Base-by-base conservation (phyloP, 1,284 basidiomycete genomes). In the Hemileccinum hortonii region DNA sequence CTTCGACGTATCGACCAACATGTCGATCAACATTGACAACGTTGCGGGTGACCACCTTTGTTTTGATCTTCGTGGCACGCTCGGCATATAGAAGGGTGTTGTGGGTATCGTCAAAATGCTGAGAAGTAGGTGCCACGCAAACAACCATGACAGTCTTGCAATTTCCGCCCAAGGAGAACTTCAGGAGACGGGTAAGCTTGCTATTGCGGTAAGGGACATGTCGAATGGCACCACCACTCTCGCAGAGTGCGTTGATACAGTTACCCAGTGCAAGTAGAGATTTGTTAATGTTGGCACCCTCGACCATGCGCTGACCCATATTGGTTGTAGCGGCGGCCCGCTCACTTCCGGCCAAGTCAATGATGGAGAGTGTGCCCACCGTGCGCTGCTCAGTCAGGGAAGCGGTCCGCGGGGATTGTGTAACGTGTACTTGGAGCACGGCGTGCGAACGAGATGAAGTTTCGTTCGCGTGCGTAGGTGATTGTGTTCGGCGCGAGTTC, bases 81-180 rank as follows among this genome's bases (percentile, higher is more conserved):
- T 98, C 94, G 15, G 95, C 95, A 70, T 97, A 98, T 51, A 95
- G 78, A 42, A 98, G 86, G 0, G 95, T 97, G 69, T 98, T 98
- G 69, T 96, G 92, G 26, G 95, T 98, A 69, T 98, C 95, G 66
- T 98, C 95, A 66, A 97, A 96, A 71, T 98, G 94, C 30, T 83
- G 82, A 37, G 93, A 95, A 16, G 93, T 93, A 1, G 95, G 95
- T 2, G 94, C 94, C 49, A 98, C 80, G 69, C 95, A 98, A 52
- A 98, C 95, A 57, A 98, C 93, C 93, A 96, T 95, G 66, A 96
- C 93, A 0, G 95, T 98, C 73, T 95, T 92, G 79, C 95, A 98
- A 71, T 98, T 98, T 15, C 95, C 95, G 1, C 94, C 94, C 35
- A 98, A 83, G 0, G 94, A 95, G 75, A 96, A 97, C 71, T 98